Evolutionary conservation across 2,329 filamentous ascomycete species (phyloP).

Genomic region (Aspergillus ochraceus): DNA sequence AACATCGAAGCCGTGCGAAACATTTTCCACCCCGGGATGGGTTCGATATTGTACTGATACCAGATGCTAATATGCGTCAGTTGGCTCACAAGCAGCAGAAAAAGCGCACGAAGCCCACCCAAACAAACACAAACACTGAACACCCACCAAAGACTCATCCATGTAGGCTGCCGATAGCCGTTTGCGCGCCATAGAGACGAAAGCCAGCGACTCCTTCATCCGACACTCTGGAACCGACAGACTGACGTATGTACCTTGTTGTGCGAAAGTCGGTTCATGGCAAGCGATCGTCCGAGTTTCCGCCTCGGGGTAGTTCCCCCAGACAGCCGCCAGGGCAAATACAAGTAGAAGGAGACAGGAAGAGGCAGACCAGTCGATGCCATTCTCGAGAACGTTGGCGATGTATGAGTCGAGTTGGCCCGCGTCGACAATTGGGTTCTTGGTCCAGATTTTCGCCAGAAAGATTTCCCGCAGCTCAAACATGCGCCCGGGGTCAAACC

Average conservation of each 20-base stretch:
- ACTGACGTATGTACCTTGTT: conserved; percentile 18
- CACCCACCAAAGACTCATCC: conserved; percentile 23
- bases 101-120: conserved; percentile 12
- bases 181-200: conserved; percentile 24
- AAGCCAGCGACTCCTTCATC: conserved; percentile 23
- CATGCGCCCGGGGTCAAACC: conserved; percentile 19
- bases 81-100: background rate
- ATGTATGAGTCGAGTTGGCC: conserved; percentile 25
- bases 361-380: conserved; percentile 24
- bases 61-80: conserved; percentile 20
- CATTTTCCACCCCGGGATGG: conserved; percentile 28
- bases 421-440: conserved; percentile 25
- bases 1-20: conserved; percentile 27
- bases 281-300: conserved; percentile 19
- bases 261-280: conserved; percentile 12
- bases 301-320: conserved; percentile 25
- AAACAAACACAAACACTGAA: conserved; percentile 26
- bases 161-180: conserved; percentile 25
- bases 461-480: conserved; percentile 25
- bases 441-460: conserved; percentile 25
- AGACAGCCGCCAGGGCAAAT: conserved; percentile 25
- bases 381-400: conserved; percentile 22
- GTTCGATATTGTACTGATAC: conserved; percentile 29
- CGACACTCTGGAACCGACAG: conserved; percentile 23
- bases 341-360: conserved; percentile 24